Conservation (phyloP, 2,329 filamentous ascomycete species). For the Thielaviopsis musarum region DNA sequence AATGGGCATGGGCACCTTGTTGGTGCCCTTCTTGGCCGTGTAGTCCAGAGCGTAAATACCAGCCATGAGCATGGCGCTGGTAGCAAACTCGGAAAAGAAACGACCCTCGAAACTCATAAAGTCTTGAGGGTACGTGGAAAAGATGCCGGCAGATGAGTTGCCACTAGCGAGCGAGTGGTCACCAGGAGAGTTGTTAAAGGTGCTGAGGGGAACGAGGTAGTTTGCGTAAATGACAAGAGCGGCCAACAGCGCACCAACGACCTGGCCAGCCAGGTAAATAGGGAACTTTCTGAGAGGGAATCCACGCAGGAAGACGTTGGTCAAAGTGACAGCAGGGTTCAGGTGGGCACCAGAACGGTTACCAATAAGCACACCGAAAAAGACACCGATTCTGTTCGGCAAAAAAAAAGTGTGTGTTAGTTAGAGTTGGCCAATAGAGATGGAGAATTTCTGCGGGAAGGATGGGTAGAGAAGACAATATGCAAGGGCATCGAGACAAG, state of each 20-base stretch:
- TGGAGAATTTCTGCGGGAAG: neutral
- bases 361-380: constrained; percentile 51
- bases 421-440: neutral
- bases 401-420: constrained; percentile 3
- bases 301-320: constrained; percentile 50
- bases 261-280: constrained; percentile 46
- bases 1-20: constrained; percentile 34
- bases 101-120: constrained; percentile 51
- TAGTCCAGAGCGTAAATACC: constrained; percentile 45
- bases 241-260: constrained; percentile 49
- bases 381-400: constrained; percentile 40
- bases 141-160: constrained; percentile 51
- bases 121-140: constrained; percentile 54
- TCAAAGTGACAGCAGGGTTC: constrained; percentile 54
- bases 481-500: neutral
- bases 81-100: constrained; percentile 58
- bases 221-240: constrained; percentile 44
- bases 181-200: constrained; percentile 41
- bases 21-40: constrained; percentile 43
- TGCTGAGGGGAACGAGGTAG: constrained; percentile 46
- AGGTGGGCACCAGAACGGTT: constrained; percentile 51
- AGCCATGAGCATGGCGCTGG: constrained; percentile 52
- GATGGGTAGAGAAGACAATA: neutral
- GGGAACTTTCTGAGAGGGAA: constrained; percentile 55
- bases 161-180: constrained; percentile 42